phyloP scores from a whole-genome alignment of 768 basidiomycete genomes.

The Amanita rimosa region DNA sequence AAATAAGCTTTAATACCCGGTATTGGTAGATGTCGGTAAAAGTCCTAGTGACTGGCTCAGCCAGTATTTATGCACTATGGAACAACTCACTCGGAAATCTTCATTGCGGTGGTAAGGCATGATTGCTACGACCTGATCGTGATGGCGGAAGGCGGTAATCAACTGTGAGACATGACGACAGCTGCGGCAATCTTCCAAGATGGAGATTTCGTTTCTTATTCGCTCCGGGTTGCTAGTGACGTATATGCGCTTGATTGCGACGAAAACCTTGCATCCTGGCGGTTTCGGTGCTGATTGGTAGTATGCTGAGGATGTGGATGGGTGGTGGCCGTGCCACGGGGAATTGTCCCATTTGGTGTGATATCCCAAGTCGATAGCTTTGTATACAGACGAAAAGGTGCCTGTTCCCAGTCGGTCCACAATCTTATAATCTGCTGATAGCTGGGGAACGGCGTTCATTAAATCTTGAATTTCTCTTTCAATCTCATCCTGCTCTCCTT shows the following conservation, averaged over 20 bases:
- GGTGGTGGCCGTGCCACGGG: conserved; percentile 62
- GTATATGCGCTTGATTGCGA: conserved; percentile 94
- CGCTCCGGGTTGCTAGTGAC: conserved; percentile 91
- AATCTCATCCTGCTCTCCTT: conserved; percentile 67
- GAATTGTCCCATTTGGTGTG: conserved; percentile 69
- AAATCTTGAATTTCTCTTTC: conserved; percentile 69
- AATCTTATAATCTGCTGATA: conserved; percentile 60
- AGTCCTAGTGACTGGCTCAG: conserved; percentile 39
- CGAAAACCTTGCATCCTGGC: conserved; percentile 49
- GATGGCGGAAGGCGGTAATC: conserved; percentile 85
- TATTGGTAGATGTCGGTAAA: conserved; percentile 64
- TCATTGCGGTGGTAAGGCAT: conserved; percentile 91
- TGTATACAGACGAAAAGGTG: conserved; percentile 99
- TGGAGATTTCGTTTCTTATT: conserved; percentile 86
- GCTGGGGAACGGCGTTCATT: conserved; percentile 49
- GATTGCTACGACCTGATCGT: conserved; percentile 87
- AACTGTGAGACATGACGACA: conserved; percentile 86
- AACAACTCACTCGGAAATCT: conserved; percentile 78
- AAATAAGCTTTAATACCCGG: conserved; percentile 78
- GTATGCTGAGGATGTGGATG: conserved; percentile 49
- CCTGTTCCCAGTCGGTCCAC: conserved; percentile 92
- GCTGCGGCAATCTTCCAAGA: conserved; percentile 78
- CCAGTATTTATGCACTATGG: not conserved
- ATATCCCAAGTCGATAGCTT: conserved; percentile 75
- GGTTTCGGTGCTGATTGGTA: conserved; percentile 42